These are phyloP conservation scores for Neospermospora avenae DNA, from an alignment of 2,329 filamentous ascomycete genomes.

Conservation along the genomic window DNA sequence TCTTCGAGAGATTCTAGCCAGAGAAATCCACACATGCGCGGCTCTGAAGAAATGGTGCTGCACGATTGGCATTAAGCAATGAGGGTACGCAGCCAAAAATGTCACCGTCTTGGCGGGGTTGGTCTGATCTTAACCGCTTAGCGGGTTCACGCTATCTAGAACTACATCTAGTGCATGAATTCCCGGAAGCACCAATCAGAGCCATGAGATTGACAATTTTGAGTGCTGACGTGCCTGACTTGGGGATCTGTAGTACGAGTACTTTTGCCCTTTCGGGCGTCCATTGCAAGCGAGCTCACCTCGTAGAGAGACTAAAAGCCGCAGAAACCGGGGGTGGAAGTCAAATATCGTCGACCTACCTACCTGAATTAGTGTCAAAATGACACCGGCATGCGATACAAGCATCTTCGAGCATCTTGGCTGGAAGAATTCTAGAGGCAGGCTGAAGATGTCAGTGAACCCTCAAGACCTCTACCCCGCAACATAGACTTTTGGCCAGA, in stretches of 20 bases:
- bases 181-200: not conserved
- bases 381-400: too few relatives aligned
- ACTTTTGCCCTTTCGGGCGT: not conserved
- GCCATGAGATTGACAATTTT: not conserved
- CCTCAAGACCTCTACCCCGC: too few relatives aligned
- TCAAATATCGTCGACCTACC: too few relatives aligned
- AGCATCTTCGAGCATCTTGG: too few relatives aligned
- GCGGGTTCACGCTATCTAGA: not conserved
- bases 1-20: not conserved
- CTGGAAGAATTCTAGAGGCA: too few relatives aligned
- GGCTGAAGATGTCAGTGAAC: too few relatives aligned
- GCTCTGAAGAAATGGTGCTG: not conserved
- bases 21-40: not conserved
- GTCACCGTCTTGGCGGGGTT: not conserved
- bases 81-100: not conserved
- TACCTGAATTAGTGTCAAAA: too few relatives aligned
- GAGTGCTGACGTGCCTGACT: conserved; percentile 1
- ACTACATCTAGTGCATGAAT: not conserved
- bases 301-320: too few relatives aligned
- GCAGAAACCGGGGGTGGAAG: too few relatives aligned
- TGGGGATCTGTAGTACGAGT: not conserved
- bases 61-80: not conserved
- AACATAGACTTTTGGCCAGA: too few relatives aligned
- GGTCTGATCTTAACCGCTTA: not conserved
- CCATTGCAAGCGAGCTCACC: not conserved